Conservation (phyloP, 208 protist species). For the Borovskyia barvae region DNA sequence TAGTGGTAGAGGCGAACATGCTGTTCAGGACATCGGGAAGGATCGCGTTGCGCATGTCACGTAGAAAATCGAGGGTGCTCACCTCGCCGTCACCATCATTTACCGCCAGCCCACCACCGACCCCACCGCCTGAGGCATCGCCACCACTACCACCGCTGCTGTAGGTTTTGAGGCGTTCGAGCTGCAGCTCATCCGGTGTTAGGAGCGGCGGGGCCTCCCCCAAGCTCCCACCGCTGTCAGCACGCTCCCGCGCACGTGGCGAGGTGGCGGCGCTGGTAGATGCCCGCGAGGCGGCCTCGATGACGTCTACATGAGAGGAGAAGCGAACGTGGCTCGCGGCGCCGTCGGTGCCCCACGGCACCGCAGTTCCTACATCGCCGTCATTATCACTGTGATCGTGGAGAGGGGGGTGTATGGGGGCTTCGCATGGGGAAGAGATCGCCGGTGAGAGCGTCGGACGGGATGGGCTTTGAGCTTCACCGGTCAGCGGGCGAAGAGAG, state of each 20-base stretch:
- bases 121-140: not conserved
- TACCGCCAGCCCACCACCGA: not conserved
- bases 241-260: not conserved
- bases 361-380: not conserved
- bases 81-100: slow-evolving; percentile 2
- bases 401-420: too few species aligned
- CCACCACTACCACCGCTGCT: not conserved
- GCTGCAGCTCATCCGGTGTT: slow-evolving; percentile 30
- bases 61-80: slow-evolving; percentile 32
- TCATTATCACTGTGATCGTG: too few species aligned
- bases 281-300: slow-evolving; percentile 1
- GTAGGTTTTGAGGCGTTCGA: slow-evolving; percentile 24
- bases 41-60: slow-evolving; percentile 23
- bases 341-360: not conserved
- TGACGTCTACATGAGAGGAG: slow-evolving; percentile 4
- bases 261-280: not conserved
- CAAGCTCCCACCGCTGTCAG: not conserved
- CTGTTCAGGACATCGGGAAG: slow-evolving; percentile 31
- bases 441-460: too few species aligned
- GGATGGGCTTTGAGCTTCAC: too few species aligned
- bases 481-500: too few species aligned
- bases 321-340: slow-evolving; percentile 11
- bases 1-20: slow-evolving; percentile 31
- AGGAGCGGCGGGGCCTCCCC: slow-evolving; percentile 8
- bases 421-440: too few species aligned